Percentiles rank a stretch among this genome's conserved stretches.
These are phyloP conservation scores for Macrophomina tecta DNA, from an alignment of 2,329 filamentous ascomycete genomes.

Conservation along the genomic window DNA sequence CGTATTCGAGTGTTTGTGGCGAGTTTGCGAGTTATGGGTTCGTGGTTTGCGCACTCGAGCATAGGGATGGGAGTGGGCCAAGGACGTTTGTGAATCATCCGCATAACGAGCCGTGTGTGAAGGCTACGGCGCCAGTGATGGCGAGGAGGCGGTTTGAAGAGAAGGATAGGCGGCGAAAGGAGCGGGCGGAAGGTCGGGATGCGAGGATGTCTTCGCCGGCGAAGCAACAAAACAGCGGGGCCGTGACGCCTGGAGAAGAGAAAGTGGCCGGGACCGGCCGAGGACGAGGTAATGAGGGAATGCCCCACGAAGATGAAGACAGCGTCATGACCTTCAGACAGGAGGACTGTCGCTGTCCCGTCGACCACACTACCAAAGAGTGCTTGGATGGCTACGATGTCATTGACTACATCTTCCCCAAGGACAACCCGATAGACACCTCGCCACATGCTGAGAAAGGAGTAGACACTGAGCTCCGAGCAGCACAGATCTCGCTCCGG, in stretches of 20 bases:
- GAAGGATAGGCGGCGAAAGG: neutral
- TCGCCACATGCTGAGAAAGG: conserved; percentile 63
- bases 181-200: neutral
- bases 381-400: conserved; percentile 52
- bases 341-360: conserved; percentile 38
- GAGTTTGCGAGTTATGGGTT: conserved; percentile 72
- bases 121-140: neutral
- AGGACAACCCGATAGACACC: conserved; percentile 55
- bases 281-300: neutral
- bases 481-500: conserved; percentile 67
- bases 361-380: conserved; percentile 48
- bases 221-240: neutral
- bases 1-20: conserved; percentile 67
- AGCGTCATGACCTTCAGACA: conserved; percentile 31
- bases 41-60: conserved; percentile 68
- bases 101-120: conserved; percentile 37
- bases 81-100: conserved; percentile 66
- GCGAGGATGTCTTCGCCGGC: neutral
- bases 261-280: neutral
- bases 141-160: neutral
- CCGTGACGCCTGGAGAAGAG: neutral
- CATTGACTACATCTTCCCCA: conserved; percentile 69
- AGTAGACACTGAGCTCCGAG: conserved; percentile 64
- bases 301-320: neutral
- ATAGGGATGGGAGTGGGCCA: conserved; percentile 68